phyloP scores from a whole-genome alignment of 2,329 filamentous ascomycete genomes.

The Tolypocladium tundrense region DNA sequence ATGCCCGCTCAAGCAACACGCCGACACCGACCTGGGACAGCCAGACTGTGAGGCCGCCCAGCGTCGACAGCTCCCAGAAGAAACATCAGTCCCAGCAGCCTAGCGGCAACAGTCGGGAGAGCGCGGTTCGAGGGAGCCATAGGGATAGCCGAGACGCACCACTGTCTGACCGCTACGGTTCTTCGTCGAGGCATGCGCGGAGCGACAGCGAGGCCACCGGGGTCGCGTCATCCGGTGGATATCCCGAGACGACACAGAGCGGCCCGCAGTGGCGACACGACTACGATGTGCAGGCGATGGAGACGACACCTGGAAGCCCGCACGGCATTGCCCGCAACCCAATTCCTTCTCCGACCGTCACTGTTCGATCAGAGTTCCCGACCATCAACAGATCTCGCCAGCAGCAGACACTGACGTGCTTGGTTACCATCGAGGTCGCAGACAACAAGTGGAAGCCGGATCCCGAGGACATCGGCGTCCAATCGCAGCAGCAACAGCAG shows the following conservation, averaged over 20 bases:
- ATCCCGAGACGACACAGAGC: slow-evolving; percentile 64
- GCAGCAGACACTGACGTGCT: slow-evolving; percentile 87
- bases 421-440: slow-evolving; percentile 87
- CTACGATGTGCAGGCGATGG: slow-evolving; percentile 94
- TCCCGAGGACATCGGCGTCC: slow-evolving; percentile 63
- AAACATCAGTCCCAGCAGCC: slow-evolving; percentile 22
- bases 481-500: slow-evolving; percentile 31
- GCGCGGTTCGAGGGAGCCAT: slow-evolving; percentile 26
- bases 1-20: slow-evolving; percentile 43
- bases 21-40: slow-evolving; percentile 61
- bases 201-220: slow-evolving; percentile 73
- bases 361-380: slow-evolving; percentile 91
- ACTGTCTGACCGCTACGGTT: slow-evolving; percentile 32
- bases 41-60: slow-evolving; percentile 44
- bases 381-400: slow-evolving; percentile 86
- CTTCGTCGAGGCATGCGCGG: slow-evolving; percentile 49
- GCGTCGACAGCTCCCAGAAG: slow-evolving; percentile 30
- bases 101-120: slow-evolving; percentile 17
- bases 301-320: slow-evolving; percentile 69
- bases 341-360: slow-evolving; percentile 85
- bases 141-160: slow-evolving; percentile 40
- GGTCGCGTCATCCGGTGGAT: slow-evolving; percentile 65
- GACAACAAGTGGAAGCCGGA: slow-evolving; percentile 86
- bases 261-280: slow-evolving; percentile 69
- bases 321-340: slow-evolving; percentile 67